Evolutionary conservation across 306 rosid species (phyloP), one percentile per base, ranked within the genome.

Genomic region (Aeschynomene evenia): DNA sequence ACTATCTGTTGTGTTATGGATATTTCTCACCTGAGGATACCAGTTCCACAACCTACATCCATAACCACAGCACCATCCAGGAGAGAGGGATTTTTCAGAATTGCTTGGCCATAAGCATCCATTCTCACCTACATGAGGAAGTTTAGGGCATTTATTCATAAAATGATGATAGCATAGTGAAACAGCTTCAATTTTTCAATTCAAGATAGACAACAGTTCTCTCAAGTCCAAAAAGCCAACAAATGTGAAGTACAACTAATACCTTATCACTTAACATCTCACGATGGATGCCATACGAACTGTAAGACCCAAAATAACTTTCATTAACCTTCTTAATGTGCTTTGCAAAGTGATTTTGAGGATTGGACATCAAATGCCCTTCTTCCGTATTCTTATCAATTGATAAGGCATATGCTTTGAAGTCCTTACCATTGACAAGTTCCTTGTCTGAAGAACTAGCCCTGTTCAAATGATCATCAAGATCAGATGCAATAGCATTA

Each of bases 241-340:
- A 58, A 57, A 49, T 14, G 71, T 66, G 42, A 51, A 57, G 58
- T 28, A 61, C 65, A 63, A 16, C 20, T 5, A 31, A 55, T 85
- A 87, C 97, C 99, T 94, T 85, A 72, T 94, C 99, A 55, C 96
- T 85, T 51, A 94, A 75, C 99, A 94, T 94, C 85, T 94, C 97
- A 62, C 88, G 88, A 75, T 94, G 99, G 61, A 94, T 94, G 77
- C 95, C 96, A 70, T 82, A 94, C 57, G 99, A 94, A 67, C 99
- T 85, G 63, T 94, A 90, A 7, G 97, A 63, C 78, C 89, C 96
- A 83, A 94, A 94, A 74, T 94, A 94, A 79, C 67, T 81, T 66
- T 88, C 92, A 78, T 94, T 91, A 50, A 77, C 85, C 72, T 77
- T 84, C 83, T 81, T 94, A 56, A 89, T 70, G 48, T 94, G 89